These are phyloP conservation scores for Talaromyces stipitatus DNA, from an alignment of 495 filamentous ascomycete species.

Conservation along the genomic window DNA sequence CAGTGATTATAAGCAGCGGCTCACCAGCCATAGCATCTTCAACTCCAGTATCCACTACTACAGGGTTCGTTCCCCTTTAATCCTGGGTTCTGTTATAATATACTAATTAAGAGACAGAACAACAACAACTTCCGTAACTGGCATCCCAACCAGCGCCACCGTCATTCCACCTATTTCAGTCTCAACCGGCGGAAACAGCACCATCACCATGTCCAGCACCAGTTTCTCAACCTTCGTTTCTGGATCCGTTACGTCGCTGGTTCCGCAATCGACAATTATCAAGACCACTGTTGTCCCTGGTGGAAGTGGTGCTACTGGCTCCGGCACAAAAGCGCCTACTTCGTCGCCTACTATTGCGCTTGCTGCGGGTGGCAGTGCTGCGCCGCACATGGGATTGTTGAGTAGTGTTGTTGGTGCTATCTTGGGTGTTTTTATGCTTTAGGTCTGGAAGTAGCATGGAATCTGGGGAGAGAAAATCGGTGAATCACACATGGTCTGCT, in stretches of 20 bases:
- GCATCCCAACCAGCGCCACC: not conserved
- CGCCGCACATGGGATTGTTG: not conserved
- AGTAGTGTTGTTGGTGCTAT: not conserved
- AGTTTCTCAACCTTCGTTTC: constrained; percentile 3
- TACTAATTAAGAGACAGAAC: not conserved
- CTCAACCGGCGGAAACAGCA: constrained; percentile 2
- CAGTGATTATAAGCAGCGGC: not conserved
- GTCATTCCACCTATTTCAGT: not conserved
- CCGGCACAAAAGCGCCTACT: not conserved
- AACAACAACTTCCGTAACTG: constrained; percentile 1
- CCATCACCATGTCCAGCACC: constrained; percentile 3
- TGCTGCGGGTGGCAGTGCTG: not conserved
- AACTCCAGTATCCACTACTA: not conserved
- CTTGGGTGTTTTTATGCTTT: not conserved
- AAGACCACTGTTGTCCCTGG: constrained; percentile 4
- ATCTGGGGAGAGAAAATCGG: not conserved
- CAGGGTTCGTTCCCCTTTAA: not conserved
- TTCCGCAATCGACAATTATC: constrained; percentile 5
- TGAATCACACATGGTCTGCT: not conserved
- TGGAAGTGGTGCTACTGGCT: not conserved
- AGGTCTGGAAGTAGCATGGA: not conserved
- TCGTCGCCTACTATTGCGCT: constrained; percentile 2
- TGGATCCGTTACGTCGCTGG: not conserved
- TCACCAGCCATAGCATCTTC: constrained; percentile 3
- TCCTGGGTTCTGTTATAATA: not conserved